phyloP scores from a whole-genome alignment of 495 filamentous ascomycete genomes.

The Trypethelium eluteriae region DNA sequence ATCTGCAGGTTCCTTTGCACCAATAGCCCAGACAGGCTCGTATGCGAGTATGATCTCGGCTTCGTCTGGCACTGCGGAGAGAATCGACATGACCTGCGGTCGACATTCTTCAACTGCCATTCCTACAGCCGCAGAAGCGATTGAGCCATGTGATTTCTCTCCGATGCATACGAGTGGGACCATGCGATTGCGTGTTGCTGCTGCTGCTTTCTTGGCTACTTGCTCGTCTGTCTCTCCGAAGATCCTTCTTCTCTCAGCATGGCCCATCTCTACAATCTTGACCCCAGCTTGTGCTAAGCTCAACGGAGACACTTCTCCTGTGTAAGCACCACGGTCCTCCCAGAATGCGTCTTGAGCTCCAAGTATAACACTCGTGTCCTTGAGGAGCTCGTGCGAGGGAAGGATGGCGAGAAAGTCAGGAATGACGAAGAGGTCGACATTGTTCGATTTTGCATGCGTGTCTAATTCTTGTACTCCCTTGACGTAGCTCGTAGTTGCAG shows the following conservation, averaged over 20 bases:
- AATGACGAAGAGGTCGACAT: conserved; percentile 56
- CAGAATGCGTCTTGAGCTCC: conserved; percentile 71
- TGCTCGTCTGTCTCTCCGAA: conserved; percentile 64
- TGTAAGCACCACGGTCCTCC: conserved; percentile 61
- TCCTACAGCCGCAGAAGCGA: conserved; percentile 47
- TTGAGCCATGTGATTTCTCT: conserved; percentile 46
- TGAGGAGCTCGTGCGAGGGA: conserved; percentile 47
- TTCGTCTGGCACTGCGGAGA: conserved; percentile 49
- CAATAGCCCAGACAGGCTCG: conserved; percentile 88
- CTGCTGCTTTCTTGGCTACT: conserved; percentile 58
- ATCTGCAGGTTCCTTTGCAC: conserved; percentile 60
- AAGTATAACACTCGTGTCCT: conserved; percentile 42
- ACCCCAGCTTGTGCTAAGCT: conserved; percentile 58
- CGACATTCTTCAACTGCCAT: conserved; percentile 57
- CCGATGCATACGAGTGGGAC: conserved; percentile 75
- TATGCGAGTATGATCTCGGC: conserved; percentile 75
- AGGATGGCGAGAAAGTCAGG: conserved; percentile 66
- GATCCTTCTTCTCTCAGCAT: conserved; percentile 63
- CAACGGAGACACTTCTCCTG: conserved; percentile 66
- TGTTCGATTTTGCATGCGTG: conserved; percentile 29
- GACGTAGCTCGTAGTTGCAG: conserved; percentile 56
- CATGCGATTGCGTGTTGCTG: conserved; percentile 58
- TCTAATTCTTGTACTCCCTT: conserved; percentile 45
- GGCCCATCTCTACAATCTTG: conserved; percentile 65
- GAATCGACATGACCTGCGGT: conserved; percentile 53